phyloP scores from a whole-genome alignment of 139 green algal species.

The Desmodesmus armatus region DNA sequence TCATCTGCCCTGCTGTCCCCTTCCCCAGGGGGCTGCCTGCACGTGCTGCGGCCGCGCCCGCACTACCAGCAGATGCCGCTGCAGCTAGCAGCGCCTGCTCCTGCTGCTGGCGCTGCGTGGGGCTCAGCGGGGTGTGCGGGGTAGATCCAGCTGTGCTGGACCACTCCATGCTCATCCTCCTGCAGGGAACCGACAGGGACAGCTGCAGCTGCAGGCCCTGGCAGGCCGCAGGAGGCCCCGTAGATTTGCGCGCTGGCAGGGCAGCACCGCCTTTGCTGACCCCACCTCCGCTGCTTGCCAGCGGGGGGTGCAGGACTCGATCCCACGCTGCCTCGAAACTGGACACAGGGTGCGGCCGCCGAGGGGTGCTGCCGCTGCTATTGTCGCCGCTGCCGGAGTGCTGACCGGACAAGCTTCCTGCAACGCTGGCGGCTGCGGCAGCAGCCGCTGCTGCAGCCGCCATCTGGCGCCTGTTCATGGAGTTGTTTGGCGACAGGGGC shows the following conservation, averaged over 20 bases:
- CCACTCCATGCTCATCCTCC: too few relatives aligned
- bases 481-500: neutral
- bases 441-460: neutral
- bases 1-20: neutral
- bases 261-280: neutral
- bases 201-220: constrained; percentile 3
- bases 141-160: too few relatives aligned
- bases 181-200: neutral
- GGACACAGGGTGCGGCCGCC: neutral
- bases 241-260: neutral
- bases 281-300: neutral
- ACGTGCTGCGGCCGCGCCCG: too few relatives aligned
- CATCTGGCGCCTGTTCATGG: neutral
- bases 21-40: too few relatives aligned
- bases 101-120: too few relatives aligned
- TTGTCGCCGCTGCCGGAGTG: neutral
- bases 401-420: neutral
- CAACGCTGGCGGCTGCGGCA: neutral
- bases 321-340: constrained; percentile 21
- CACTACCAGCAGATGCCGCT: too few relatives aligned
- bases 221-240: neutral
- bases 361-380: neutral
- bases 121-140: too few relatives aligned
- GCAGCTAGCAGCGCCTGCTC: too few relatives aligned
- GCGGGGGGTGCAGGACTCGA: neutral